Percentiles rank a stretch among this genome's conserved stretches.
Evolutionary conservation across 2,329 filamentous ascomycete species (phyloP).

Genomic region (Fusarium nodosum): DNA sequence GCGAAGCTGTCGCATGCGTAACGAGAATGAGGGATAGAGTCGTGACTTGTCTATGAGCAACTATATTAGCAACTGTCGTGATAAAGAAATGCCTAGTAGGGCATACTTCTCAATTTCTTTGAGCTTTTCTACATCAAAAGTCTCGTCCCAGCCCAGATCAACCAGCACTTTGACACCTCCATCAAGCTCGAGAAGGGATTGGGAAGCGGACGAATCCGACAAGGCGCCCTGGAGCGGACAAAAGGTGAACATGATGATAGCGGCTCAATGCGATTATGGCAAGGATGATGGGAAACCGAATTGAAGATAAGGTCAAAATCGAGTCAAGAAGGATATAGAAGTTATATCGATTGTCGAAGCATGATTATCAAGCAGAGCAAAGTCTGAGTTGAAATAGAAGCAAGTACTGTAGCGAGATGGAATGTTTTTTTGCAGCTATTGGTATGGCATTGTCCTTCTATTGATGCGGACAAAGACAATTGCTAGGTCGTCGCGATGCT

Average conservation of each 20-base stretch:
- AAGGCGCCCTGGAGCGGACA: constrained; percentile 92
- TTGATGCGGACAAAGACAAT: constrained; percentile 44
- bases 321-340: constrained; percentile 3
- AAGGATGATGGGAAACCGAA: constrained; percentile 17
- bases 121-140: constrained; percentile 85
- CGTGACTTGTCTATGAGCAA: constrained; percentile 77
- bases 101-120: constrained; percentile 89
- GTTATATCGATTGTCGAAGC: constrained; percentile 40
- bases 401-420: not conserved
- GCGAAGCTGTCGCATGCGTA: constrained; percentile 91
- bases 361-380: constrained; percentile 36
- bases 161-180: constrained; percentile 95
- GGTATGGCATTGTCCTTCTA: constrained; percentile 37
- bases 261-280: constrained; percentile 32
- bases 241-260: constrained; percentile 88
- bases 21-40: constrained; percentile 94
- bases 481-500: constrained; percentile 41
- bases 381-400: constrained; percentile 1
- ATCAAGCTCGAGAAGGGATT: constrained; percentile 97
- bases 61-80: constrained; percentile 39
- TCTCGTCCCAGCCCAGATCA: constrained; percentile 96
- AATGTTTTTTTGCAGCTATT: constrained; percentile 29
- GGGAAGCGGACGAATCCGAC: constrained; percentile 86
- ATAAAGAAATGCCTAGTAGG: constrained; percentile 5
- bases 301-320: constrained; percentile 18